Percentiles rank a stretch among this genome's conserved stretches.
phyloP scores from a whole-genome alignment of 1,139 yeast species.

The Candida tunisiensis region DNA sequence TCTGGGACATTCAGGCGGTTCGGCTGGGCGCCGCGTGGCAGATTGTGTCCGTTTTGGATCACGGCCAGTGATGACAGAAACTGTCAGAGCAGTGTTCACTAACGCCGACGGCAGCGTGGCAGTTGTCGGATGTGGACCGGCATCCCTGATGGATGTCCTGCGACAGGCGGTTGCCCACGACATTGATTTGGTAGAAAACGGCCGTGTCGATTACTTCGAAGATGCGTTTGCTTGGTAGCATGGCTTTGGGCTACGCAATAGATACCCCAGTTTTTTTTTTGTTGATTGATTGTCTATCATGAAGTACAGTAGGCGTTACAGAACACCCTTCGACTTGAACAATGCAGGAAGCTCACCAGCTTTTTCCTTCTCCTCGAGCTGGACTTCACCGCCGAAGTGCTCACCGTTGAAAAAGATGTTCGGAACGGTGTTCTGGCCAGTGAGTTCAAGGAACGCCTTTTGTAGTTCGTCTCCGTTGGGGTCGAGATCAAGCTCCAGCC shows the following conservation, averaged over 20 bases:
- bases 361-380: conserved; percentile 9
- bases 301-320: too few relatives aligned
- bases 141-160: conserved; percentile 19
- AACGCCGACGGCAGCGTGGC: conserved; percentile 14
- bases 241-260: too few relatives aligned
- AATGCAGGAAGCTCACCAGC: conserved; percentile 9
- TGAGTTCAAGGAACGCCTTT: conserved; percentile 38
- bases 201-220: conserved; percentile 21
- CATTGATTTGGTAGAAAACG: conserved; percentile 14
- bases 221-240: conserved; percentile 22
- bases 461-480: conserved; percentile 42
- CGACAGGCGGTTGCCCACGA: conserved; percentile 13
- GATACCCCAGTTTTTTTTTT: too few relatives aligned
- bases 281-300: too few relatives aligned
- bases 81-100: neutral
- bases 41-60: too few relatives aligned
- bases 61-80: too few relatives aligned
- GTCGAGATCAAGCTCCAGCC: conserved; percentile 44
- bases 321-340: too few relatives aligned
- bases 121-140: conserved; percentile 23
- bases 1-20: too few relatives aligned
- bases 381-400: conserved; percentile 16
- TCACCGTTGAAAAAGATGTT: conserved; percentile 50
- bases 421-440: conserved; percentile 60
- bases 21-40: too few relatives aligned